These are phyloP conservation scores for Aphanomyces astaci DNA, from an alignment of 352 stramenopile genomes.

Conservation along the genomic window DNA sequence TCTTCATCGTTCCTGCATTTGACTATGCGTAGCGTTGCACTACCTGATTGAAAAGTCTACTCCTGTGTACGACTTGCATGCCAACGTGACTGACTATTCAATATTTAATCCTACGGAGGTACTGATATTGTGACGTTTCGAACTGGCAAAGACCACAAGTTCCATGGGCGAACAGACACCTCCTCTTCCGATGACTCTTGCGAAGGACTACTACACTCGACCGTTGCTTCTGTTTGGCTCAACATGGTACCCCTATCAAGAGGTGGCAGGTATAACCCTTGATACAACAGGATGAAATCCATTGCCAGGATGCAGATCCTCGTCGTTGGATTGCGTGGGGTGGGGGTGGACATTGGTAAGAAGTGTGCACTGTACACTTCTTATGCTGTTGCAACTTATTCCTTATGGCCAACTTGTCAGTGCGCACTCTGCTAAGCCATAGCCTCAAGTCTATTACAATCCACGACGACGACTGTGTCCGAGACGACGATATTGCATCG, in stretches of 20 bases:
- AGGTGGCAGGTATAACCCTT: too few species aligned
- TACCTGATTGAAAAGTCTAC: too few species aligned
- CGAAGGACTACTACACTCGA: constrained; percentile 10
- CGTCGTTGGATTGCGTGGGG: constrained; percentile 34
- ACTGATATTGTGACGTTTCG: too few species aligned
- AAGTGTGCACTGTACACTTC: neutral
- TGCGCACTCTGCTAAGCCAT: constrained; percentile 34
- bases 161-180: neutral
- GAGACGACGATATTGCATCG: constrained; percentile 31
- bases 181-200: neutral
- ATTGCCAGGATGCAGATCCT: constrained; percentile 39
- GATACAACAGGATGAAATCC: constrained; percentile 38
- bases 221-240: neutral
- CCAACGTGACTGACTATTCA: too few species aligned
- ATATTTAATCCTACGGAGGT: too few species aligned
- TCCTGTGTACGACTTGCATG: too few species aligned
- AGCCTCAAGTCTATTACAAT: constrained; percentile 36
- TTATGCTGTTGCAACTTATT: neutral
- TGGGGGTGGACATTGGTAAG: constrained; percentile 40
- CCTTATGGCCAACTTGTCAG: too few species aligned
- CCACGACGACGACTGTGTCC: constrained; percentile 38
- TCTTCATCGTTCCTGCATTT: too few species aligned
- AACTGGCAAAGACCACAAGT: too few species aligned
- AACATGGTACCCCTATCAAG: constrained; percentile 9
- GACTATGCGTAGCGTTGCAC: too few species aligned